Base-by-base conservation (phyloP, 345 rosid genomes). In the Melastoma malabathricum region DNA sequence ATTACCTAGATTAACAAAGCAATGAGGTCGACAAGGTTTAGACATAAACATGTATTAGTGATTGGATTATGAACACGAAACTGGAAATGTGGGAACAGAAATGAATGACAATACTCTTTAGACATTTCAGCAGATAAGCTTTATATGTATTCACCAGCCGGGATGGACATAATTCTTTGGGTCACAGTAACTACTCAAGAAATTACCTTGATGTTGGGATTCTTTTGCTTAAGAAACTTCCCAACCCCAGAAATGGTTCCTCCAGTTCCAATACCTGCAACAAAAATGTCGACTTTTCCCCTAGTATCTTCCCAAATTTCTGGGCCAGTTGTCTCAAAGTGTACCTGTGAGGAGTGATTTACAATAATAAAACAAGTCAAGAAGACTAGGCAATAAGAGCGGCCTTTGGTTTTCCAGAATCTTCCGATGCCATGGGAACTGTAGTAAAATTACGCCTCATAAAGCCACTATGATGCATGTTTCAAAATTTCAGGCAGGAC, bases 261-360 rank as follows among this genome's bases (percentile, higher is more conserved):
- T 57, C 89, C 94, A 46, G 96, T 90, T 60, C 98, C 96, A 49
- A 90, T 75, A 44, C 93, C 96, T 0, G 81, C 79, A 72, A 90
- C 56, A 51, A 86, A 62, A 56, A 75, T 76, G 66, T 90, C 95
- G 47, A 90, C 77, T 59, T 84, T 82, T 55, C 96, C 96, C 60
- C 70, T 79, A 5, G 89, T 78, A 60, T 81, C 94, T 43, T 81
- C 88, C 94, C 94, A 84, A 20, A 84, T 84, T 68, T 84, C 94
- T 20, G 94, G 94, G 60, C 94, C 94, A 47, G 94, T 84, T 17
- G 94, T 84, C 80, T 81, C 83, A 51, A 78, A 84, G 68, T 84
- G 94, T 72, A 83, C 22, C 93, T 83, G 74, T 72, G 72, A 46
- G 68, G 57, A 47, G 62, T 48, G 19, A 16, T 25, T 56, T 27